A percentile compares a stretch with the other conserved stretches of the same genome.
Conservation (phyloP, 345 rosid genomes). For the Brassica juncea region DNA sequence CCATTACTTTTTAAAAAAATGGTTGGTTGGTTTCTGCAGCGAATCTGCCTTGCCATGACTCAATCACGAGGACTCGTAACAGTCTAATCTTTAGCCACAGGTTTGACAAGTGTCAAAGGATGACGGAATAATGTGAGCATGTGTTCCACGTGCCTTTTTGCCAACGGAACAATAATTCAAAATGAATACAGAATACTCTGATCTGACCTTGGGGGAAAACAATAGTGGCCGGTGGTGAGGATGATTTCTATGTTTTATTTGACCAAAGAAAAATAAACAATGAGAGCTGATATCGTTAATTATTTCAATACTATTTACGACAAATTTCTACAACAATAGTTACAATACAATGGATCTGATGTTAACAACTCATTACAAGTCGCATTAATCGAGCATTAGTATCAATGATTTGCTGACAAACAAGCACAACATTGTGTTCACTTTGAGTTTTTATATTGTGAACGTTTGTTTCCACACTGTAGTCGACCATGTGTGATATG, state of each 20-base stretch:
- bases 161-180: slow-evolving; percentile 23
- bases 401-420: slow-evolving; percentile 18
- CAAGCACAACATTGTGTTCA: slow-evolving; percentile 1
- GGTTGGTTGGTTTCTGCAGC: not conserved
- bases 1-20: no score
- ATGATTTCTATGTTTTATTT: not conserved
- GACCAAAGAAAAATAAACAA: not conserved
- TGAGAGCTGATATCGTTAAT: no score
- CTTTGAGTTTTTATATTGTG: not conserved
- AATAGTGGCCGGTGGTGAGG: slow-evolving; percentile 28
- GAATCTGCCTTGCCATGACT: slow-evolving; percentile 37
- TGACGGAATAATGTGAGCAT: slow-evolving; percentile 28
- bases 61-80: slow-evolving; percentile 22
- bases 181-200: not conserved
- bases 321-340: not conserved
- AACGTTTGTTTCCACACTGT: not conserved
- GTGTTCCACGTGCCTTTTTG: slow-evolving; percentile 35
- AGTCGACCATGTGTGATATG: not conserved
- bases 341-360: not conserved
- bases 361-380: not conserved
- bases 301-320: not conserved
- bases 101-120: slow-evolving; percentile 9
- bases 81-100: not conserved
- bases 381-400: not conserved
- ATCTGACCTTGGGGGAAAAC: not conserved